Evolutionary conservation across 768 basidiomycete species (phyloP).

Genomic region (Leucosporidium scottii): DNA sequence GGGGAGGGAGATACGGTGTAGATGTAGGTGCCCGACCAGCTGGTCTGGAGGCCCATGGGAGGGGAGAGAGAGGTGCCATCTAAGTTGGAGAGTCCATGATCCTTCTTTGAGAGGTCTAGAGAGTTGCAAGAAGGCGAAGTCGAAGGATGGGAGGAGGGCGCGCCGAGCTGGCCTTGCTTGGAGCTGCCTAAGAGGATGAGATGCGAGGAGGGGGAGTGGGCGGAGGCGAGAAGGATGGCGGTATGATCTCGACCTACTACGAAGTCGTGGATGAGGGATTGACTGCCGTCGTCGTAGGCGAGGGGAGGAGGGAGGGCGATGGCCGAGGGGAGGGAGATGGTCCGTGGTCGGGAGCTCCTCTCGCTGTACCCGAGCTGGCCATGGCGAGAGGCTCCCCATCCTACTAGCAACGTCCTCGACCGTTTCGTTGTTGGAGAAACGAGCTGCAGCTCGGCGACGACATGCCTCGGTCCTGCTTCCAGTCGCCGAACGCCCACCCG

Average conservation of each 20-base stretch:
- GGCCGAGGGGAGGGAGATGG: not conserved
- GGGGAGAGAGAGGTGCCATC: constrained; percentile 7
- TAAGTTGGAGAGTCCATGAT: constrained; percentile 9
- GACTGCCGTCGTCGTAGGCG: not conserved
- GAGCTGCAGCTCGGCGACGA: constrained; percentile 49
- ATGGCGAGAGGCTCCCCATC: constrained; percentile 80
- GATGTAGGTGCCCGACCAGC: constrained; percentile 17
- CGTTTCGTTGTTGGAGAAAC: constrained; percentile 22
- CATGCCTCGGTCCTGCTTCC: constrained; percentile 65
- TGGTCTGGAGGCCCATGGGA: not conserved
- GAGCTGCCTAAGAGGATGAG: constrained; percentile 17
- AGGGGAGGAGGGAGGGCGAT: not conserved
- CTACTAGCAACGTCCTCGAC: constrained; percentile 47
- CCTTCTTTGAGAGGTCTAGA: constrained; percentile 4
- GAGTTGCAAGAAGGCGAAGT: not conserved
- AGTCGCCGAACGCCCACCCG: constrained; percentile 48
- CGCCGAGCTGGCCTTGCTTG: constrained; percentile 31
- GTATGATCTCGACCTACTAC: constrained; percentile 30
- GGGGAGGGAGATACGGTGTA: not conserved
- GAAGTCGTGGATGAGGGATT: constrained; percentile 1
- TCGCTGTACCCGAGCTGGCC: constrained; percentile 63
- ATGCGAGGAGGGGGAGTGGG: not conserved
- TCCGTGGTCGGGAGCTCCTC: not conserved
- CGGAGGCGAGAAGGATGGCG: constrained; percentile 10
- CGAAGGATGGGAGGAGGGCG: not conserved